Evolutionary conservation across 768 basidiomycete species (phyloP).

Genomic region (Boletus rubroflammeus): DNA sequence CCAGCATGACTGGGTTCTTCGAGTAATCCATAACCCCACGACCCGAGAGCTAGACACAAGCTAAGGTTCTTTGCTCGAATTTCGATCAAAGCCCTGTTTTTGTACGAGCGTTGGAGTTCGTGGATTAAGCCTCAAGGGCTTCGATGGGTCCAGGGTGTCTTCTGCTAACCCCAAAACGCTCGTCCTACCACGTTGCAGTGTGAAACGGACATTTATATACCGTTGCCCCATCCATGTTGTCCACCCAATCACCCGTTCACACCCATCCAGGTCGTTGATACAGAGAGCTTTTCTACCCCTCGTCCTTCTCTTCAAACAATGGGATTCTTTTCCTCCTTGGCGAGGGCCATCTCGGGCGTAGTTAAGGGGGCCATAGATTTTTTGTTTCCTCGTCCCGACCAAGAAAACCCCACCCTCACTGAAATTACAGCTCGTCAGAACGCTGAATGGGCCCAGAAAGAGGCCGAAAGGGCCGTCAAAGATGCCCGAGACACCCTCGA

Average conservation of each 20-base stretch:
- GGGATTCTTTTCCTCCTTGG: neutral
- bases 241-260: neutral
- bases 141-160: neutral
- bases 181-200: neutral
- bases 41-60: neutral
- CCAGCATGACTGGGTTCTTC: too few relatives aligned
- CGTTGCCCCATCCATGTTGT: neutral
- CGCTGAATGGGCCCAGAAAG: too few relatives aligned
- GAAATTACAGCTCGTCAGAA: too few relatives aligned
- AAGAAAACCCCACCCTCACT: neutral
- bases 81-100: too few relatives aligned
- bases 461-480: too few relatives aligned
- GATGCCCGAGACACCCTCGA: too few relatives aligned
- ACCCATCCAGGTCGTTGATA: neutral
- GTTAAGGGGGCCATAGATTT: neutral
- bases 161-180: too few relatives aligned
- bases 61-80: neutral
- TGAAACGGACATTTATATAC: neutral
- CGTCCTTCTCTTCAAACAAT: neutral
- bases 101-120: neutral
- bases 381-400: neutral
- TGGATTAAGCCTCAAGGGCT: neutral
- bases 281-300: neutral
- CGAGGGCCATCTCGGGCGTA: neutral
- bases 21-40: neutral